Evolutionary conservation across 208 protist genomes (phyloP), one percentile per base, ranked within the genome.

Genomic region (Crithidia fasciculata): DNA sequence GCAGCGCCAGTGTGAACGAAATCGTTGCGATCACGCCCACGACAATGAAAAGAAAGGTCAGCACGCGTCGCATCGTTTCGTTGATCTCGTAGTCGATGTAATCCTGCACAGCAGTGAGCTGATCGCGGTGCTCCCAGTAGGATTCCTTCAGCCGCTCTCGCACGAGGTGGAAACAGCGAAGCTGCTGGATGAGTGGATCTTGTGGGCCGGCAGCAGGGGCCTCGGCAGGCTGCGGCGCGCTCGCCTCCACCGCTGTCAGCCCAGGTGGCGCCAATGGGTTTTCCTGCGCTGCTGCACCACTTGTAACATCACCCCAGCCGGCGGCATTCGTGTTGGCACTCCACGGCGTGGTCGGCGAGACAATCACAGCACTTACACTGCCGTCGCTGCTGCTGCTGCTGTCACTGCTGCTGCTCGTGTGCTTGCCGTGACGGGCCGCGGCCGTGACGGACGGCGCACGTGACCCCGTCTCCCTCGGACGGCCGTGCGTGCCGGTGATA

Each of bases 11-110:
- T n/a, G 78, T 76, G 39, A 95, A 63, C 5, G 84, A 69, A 16
- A 89, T 15, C 9, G 72, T 78, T 4, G 84, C 62, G 37, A 88
- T 37, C 10, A 85, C 40, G 47, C 87, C 80, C 18, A 95, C 71
- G 18, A 78, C 74, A 18, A 89, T 60, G 40, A 95, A 87, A 62
- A 88, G 76, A 19, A 83, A 63, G 3, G 64, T 72, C 41, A 95
- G 69, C 44, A 89, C 73, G 36, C 78, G 76, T 13, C 73, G 80
- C 36, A 86, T 66, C 15, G 65, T 78, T 28, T 63, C 66, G 54
- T 80, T 70, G 65, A 93, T 89, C 28, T 85, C 78, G 63, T 80
- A 59, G 68, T 93, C 79, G 39, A 93, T 81, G 69, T 86, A 83
- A 54, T 28, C 15, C 72, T 93, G 90, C 61, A 92, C 77, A 3